Base-by-base conservation (phyloP, 768 basidiomycete genomes). In the Tricholoma hemisulphureum region DNA sequence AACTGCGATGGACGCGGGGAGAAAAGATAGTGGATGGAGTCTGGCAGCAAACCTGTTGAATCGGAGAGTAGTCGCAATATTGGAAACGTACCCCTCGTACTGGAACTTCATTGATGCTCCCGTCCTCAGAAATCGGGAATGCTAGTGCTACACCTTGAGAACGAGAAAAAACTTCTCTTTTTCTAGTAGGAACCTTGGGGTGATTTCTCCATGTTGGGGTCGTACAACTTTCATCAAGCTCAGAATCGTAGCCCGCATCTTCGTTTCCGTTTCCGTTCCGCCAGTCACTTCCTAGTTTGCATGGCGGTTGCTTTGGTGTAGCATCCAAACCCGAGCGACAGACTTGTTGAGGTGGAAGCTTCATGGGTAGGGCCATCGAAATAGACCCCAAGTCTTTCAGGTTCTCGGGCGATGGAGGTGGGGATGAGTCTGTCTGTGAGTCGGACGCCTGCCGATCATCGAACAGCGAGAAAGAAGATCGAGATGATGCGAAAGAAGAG, bases 171-270 rank as follows among this genome's bases (percentile, higher is more conserved):
- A 32, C 14, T 4, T 50, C 21, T 46, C 16, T 56, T 32, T 57
- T 58, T 34, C 55, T 34, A 11, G 34, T 37, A n/a, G 28, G 29
- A 18, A 34, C 5, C 20, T 34, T 55, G 16, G 10, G 11, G 11
- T 57, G 55, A 20, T 45, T 21, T 13, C 4, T 45, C n/a, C 14
- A 13, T 21, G 14, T 10, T 5, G 14, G 20, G 28, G 23, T 48
- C n/a, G 46, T 13, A 28, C n/a, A 16, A 29, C 29, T 43, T 51
- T 65, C 59, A 3, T 53, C n/a, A n/a, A n/a, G 53, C 28, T 60
- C 63, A 46, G 63, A 65, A 2, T 65, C 55, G 51, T 65, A 65
- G 39, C 63, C 61, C 2, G 31, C 21, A 39, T 64, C 57, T 9
- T 55, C 39, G 21, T 21, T 48, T 20, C 35, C 39, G 21, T 21